Base-by-base conservation (phyloP, 176 grass and related monocot species). In the Zea luxurians region DNA sequence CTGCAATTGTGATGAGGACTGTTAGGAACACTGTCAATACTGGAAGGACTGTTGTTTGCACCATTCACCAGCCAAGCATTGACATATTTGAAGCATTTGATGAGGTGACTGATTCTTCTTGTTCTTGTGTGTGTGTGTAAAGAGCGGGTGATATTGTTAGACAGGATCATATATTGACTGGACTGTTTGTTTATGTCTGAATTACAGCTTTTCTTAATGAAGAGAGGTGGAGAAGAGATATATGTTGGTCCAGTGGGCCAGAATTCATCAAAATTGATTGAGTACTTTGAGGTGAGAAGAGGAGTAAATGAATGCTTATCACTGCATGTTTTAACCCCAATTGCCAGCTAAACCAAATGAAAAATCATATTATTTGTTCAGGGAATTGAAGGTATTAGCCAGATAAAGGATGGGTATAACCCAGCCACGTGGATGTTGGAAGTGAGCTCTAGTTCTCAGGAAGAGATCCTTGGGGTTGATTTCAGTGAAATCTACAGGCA, bases 31-130 rank as follows among this genome's bases (percentile, higher is more conserved):
- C 93, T 13, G 90, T 97, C 44, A 83, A 93, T 74, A 97, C 90
- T 13, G 93, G 93, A 43, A 93, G 93, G 77, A 97, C 90, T 55
- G 88, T 97, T 64, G 90, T 97, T 70, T 97, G 93, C 70, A 97
- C 93, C 74, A 97, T 97, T 89, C 93, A 97, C 83, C 93, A 97
- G 77, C 93, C 93, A 70, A 97, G 93, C 80, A 97, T 97, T 79
- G 93, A 97, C 78, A 97, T 97, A 74, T 97, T 97, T 80, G 93
- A 97, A 83, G 88, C 93, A 34, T 97, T 97, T 68, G 93, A 97
- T 79, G 90, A 97, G 93, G 93, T 97, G 67, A 81, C 41, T 77
- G 67, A 50, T 76, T 80, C 8, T 58, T 68, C 73, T 18, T 68
- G 7, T 65, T 78, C 27, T 27, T 27, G 27, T 27, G 27, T 27